Evolutionary conservation across 1,139 yeast species (phyloP).

Genomic region (Entelexis sorbosivorans): DNA sequence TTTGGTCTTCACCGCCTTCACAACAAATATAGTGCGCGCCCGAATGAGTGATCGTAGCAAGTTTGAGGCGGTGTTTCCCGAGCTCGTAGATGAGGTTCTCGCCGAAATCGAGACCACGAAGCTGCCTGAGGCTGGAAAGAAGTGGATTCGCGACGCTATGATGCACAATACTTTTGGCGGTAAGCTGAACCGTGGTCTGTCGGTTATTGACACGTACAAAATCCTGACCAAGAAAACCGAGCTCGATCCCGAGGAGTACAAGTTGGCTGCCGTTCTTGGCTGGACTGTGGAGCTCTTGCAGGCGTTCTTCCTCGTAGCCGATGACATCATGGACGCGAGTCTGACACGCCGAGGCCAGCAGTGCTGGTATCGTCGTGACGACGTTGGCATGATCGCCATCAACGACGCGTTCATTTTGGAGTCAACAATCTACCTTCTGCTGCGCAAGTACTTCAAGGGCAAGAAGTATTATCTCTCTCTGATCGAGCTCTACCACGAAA

Average conservation of each 20-base stretch:
- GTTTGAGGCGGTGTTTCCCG: conserved; percentile 67
- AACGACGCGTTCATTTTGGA: conserved; percentile 96
- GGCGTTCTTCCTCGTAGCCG: conserved; percentile 94
- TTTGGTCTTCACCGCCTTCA: neutral
- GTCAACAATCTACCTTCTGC: conserved; percentile 79
- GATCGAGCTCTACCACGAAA: conserved; percentile 71
- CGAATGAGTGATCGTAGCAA: conserved; percentile 23
- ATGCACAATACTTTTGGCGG: conserved; percentile 93
- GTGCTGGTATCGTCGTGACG: conserved; percentile 78
- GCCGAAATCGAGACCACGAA: conserved; percentile 55
- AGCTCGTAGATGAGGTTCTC: conserved; percentile 64
- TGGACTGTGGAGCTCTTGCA: conserved; percentile 94
- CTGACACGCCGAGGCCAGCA: conserved; percentile 98
- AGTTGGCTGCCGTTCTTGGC: conserved; percentile 79
- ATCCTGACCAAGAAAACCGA: conserved; percentile 60
- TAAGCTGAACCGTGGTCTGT: conserved; percentile 88
- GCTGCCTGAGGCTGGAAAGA: conserved; percentile 76
- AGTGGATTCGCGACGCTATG: conserved; percentile 62
- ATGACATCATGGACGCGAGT: conserved; percentile 97
- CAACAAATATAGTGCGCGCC: no score
- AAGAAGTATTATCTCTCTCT: conserved; percentile 82
- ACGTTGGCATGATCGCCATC: conserved; percentile 86
- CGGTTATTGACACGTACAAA: conserved; percentile 87
- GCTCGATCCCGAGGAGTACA: conserved; percentile 57
- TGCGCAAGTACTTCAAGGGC: conserved; percentile 76